Base-by-base conservation (phyloP, 2,329 filamentous ascomycete genomes). In the Metarhizium rileyi region DNA sequence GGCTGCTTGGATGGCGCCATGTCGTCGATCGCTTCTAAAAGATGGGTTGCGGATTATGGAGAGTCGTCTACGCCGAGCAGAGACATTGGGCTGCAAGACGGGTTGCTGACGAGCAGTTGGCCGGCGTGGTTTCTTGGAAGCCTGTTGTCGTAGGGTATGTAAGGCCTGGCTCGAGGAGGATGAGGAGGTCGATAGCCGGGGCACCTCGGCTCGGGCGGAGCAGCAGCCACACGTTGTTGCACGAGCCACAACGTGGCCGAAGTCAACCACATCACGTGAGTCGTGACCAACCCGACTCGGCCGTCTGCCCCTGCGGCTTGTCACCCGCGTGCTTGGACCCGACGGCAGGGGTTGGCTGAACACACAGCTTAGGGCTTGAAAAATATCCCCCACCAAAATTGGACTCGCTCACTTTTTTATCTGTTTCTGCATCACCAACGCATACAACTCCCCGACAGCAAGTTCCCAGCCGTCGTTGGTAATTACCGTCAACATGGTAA, bases 401-500 rank as follows among this genome's bases (percentile, higher is more conserved):
- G 7, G 22, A 8, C 25, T 28, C 27, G 2, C 5, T 57, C 53
- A n/a, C n/a, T n/a, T n/a, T 44, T 45, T 48, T 44, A 47, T 48
- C 50, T 52, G 50, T 28, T 56, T 61, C 56, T 52, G 50, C 57
- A 59, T 57, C 61, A 65, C 59, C 61, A 64, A 62, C 62, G 5
- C 57, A 60, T 57, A 58, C 63, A 62, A 62, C 61, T 57, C 62
- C 61, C 62, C 66, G 56, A 59, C 63, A 60, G 60, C 60, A 63
- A 61, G 61, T 66, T 10, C 14, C 18, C 36, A n/a, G 27, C 30
- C 63, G 63, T 67, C 67, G 63, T 67, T 69, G 71, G 69, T 70
- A 66, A 73, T 73, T 70, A 69, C 72, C 72, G 70, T 77, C 80
- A 84, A 77, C 70, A 85, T 85, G 81, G 81, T 85, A 73, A 84